Base-by-base conservation (phyloP, 2,329 filamentous ascomycete species). In the Coniochaeta sp. region DNA sequence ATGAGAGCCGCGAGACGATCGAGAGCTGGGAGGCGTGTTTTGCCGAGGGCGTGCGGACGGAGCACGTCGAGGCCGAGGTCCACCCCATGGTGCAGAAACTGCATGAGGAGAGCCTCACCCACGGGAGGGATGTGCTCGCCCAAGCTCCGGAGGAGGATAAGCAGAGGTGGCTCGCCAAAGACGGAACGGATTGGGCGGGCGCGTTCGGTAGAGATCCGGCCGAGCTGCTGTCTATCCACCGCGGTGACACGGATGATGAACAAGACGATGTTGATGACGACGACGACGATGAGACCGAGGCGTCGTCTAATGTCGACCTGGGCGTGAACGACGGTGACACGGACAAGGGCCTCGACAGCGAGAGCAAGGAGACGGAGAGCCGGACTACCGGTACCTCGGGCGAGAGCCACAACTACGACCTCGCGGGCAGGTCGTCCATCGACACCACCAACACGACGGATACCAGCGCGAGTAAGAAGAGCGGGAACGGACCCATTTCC, bases 1-100 rank as follows among this genome's bases (percentile, higher is more conserved):
- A 95, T 61, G 85, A 95, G 64, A 86, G 87, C 1, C 85, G 92
- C 28, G 94, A 97, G 73, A 96, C 91, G 0, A 95, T 89, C 57
- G 92, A 97, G 71, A 88, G 87, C 0, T 97, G 91, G 90, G 91
- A 96, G 67, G 89, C 91, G 0, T 96, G 92, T 65, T 82, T 87
- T 35, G 83, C 90, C 0, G 91, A 97, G 67, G 92, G 92, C 12
- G 89, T 96, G 0, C 83, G 94, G 2, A 70, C 76, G 13, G 79
- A 84, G 51, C 78, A 82, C 26, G 89, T 96, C 1, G 72, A 79
- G 9, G 78, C 83, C 22, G 86, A 95, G 61, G 74, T 96, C 0
- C 89, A 91, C 0, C 81, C 84, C 1, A 71, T 80, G 10, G 78
- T 92, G 0, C 82, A 87, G 65, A 78, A 86, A 60, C 74, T 96